Percentiles rank a stretch among this genome's conserved stretches.
phyloP scores from a whole-genome alignment of 495 filamentous ascomycete species.

The Penicillium alfredii region DNA sequence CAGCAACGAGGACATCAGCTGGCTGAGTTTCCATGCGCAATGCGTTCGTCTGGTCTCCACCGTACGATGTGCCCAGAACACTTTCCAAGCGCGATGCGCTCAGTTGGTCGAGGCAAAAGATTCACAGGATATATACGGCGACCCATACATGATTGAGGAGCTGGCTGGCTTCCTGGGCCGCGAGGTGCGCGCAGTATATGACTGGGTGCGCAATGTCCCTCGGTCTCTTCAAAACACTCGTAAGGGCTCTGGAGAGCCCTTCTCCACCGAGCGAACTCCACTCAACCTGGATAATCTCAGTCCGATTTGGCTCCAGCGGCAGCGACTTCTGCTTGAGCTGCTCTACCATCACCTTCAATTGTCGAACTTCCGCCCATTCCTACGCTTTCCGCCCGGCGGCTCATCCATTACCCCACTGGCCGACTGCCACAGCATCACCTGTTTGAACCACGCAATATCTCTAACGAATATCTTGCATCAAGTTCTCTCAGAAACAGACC shows the following conservation, averaged over 20 bases:
- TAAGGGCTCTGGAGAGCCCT: constrained; percentile 24
- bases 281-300: constrained; percentile 33
- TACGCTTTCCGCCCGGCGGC: constrained; percentile 14
- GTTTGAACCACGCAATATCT: constrained; percentile 41
- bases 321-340: constrained; percentile 25
- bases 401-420: constrained; percentile 17
- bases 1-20: constrained; percentile 8
- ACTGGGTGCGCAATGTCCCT: constrained; percentile 37
- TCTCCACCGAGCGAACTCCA: constrained; percentile 31
- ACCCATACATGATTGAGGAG: constrained; percentile 7
- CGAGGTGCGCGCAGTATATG: constrained; percentile 19
- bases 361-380: constrained; percentile 22
- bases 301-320: constrained; percentile 29
- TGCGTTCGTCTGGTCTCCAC: constrained; percentile 2
- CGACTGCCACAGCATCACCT: constrained; percentile 27
- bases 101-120: not conserved
- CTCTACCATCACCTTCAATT: constrained; percentile 24
- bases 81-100: not conserved
- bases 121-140: constrained; percentile 4
- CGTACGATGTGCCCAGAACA: constrained; percentile 4
- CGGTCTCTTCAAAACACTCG: constrained; percentile 28
- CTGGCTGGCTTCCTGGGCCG: constrained; percentile 27
- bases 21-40: constrained; percentile 17
- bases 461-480: constrained; percentile 45
- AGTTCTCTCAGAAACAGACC: constrained; percentile 36